Conservation (phyloP, 768 basidiomycete species). For the Agaricus blazei region DNA sequence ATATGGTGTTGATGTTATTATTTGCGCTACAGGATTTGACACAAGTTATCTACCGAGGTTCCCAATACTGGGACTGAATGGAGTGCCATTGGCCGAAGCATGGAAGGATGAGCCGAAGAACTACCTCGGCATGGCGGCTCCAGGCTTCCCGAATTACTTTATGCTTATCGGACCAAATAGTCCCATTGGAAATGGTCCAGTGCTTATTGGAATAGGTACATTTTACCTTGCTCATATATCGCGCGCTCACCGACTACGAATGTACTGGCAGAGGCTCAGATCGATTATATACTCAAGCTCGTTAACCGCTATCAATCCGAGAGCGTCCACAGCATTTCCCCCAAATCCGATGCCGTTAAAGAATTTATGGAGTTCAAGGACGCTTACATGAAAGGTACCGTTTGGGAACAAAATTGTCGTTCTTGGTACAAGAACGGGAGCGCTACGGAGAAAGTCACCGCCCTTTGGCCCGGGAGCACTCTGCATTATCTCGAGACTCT, state of each 20-base stretch:
- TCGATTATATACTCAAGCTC: conserved; percentile 29
- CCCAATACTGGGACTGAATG: conserved; percentile 22
- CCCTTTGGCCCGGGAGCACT: conserved; percentile 31
- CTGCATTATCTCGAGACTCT: conserved; percentile 30
- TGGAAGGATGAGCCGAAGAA: conserved; percentile 26
- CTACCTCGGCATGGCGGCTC: conserved; percentile 26
- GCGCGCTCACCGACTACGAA: background rate
- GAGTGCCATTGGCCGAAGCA: conserved; percentile 22
- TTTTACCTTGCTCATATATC: background rate
- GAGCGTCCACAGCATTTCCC: conserved; percentile 29
- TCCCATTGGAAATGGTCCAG: conserved; percentile 29
- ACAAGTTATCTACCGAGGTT: conserved; percentile 24
- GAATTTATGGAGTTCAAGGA: conserved; percentile 28
- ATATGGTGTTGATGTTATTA: conserved; percentile 27
- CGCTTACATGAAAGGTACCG: conserved; percentile 27
- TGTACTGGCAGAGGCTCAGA: conserved; percentile 20
- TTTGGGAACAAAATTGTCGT: conserved; percentile 25
- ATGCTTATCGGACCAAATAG: conserved; percentile 27
- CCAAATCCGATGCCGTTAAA: conserved; percentile 27
- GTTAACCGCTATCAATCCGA: conserved; percentile 30
- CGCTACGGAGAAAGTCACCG: conserved; percentile 23
- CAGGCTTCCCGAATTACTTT: conserved; percentile 31
- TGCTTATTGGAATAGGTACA: conserved; percentile 26
- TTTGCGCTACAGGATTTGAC: conserved; percentile 35
- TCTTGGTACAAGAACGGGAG: conserved; percentile 29